Evolutionary conservation across 768 basidiomycete genomes (phyloP), one percentile per base, ranked within the genome.

Genomic region (Coprinopsis cinerea): DNA sequence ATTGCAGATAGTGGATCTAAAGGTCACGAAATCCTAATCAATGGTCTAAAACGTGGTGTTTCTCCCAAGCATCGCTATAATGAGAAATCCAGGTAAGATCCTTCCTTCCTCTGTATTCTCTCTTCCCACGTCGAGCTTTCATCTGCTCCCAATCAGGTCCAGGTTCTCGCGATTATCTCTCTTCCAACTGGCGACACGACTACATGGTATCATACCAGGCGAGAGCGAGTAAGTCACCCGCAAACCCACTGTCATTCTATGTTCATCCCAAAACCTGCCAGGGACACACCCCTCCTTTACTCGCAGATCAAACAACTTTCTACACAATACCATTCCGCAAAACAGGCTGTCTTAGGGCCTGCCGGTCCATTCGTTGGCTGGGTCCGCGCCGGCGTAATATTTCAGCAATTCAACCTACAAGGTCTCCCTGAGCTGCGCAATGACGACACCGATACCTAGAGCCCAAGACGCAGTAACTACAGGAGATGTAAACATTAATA

Each of bases 41-140:
- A 88, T 53, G 90, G 91, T 2, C 67, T 83, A n/a, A 83, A 78
- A 57, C 81, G 90, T 39, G 90, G 90, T 1, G 80, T 87, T 1
- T 69, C 86, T 10, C 78, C 83, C 0, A 90, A 87, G 59, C 79
- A 88, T 57, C 74, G 85, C 22, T 70, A 77, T 53, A 74, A 74
- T 26, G 66, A 75, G 5, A 83, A 83, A 62, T 81, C 77, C 34
- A 78, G 82, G 89, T 85, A 13, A 36, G 25, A 32, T 18, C 20
- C 13, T 10, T 26, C 7, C 2, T 17, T 10, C 7, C 3, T 15
- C 22, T n/a, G n/a, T n/a, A n/a, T n/a, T n/a, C 18, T 15, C 47
- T 24, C 1, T 15, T n/a, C 15, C 25, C 4, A 26, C 10, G 28
- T 6, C 23, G 14, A 45, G 22, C 41, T 9, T 22, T 47, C n/a